Evolutionary conservation across 2,329 filamentous ascomycete genomes (phyloP).

Genomic region (Fusarium sororula): DNA sequence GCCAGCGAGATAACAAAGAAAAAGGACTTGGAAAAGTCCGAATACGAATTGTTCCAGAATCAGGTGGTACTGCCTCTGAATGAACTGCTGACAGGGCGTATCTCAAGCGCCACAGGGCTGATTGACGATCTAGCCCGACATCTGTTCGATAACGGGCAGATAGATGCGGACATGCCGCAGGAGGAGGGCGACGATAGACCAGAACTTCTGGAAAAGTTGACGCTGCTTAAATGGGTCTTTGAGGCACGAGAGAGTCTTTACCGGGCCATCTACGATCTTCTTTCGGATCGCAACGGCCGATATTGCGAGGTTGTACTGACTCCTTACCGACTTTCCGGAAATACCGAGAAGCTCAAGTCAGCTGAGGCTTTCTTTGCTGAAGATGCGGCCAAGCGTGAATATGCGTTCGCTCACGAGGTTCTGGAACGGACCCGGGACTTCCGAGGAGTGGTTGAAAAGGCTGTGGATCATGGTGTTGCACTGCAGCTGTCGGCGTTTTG

Average conservation of each 20-base stretch:
- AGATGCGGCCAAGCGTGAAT: constrained; percentile 77
- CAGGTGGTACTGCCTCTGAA: constrained; percentile 86
- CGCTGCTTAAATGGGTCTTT: constrained; percentile 95
- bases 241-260: constrained; percentile 91
- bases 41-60: constrained; percentile 86
- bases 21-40: constrained; percentile 78
- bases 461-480: constrained; percentile 88
- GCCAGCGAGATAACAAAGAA: constrained; percentile 74
- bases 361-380: constrained; percentile 84
- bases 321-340: constrained; percentile 79
- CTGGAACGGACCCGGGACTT: constrained; percentile 80
- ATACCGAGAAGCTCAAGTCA: constrained; percentile 80
- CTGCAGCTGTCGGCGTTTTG: constrained; percentile 94
- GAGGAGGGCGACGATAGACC: constrained; percentile 96
- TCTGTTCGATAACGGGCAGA: constrained; percentile 70
- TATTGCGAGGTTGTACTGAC: constrained; percentile 86
- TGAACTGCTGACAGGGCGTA: constrained; percentile 78
- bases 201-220: constrained; percentile 92
- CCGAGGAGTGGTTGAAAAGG: constrained; percentile 80
- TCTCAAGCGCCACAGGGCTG: constrained; percentile 76
- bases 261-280: constrained; percentile 83
- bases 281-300: constrained; percentile 84
- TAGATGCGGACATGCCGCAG: constrained; percentile 83
- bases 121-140: constrained; percentile 79
- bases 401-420: constrained; percentile 75